Evolutionary conservation across 2,329 filamentous ascomycete species (phyloP).

Genomic region (Diaporthe velutina): DNA sequence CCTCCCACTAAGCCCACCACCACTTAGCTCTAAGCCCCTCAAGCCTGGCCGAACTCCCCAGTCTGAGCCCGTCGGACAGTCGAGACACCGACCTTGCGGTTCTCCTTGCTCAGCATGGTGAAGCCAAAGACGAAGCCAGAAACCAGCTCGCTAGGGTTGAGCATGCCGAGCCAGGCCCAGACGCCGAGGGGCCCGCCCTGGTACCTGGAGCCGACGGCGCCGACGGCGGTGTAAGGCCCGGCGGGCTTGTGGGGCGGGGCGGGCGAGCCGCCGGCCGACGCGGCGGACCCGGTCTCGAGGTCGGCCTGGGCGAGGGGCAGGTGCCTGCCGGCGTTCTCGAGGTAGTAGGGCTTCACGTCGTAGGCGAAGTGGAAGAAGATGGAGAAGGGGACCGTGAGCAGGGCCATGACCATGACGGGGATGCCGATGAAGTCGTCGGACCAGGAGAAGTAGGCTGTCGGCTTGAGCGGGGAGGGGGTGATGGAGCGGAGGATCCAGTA

Average conservation of each 20-base stretch:
- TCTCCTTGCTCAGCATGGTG: conserved; percentile 37
- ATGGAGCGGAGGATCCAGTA: conserved; percentile 46
- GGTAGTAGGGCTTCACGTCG: conserved; percentile 44
- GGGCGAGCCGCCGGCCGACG: background rate
- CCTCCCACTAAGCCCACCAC: background rate
- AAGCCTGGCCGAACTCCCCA: conserved; percentile 28
- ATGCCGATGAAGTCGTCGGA: conserved; percentile 47
- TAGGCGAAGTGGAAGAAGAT: conserved; percentile 46
- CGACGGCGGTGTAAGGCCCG: conserved; percentile 22
- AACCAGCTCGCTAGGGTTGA: conserved; percentile 43
- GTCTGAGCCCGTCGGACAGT: conserved; percentile 35
- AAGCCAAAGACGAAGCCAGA: conserved; percentile 36
- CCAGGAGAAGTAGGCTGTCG: conserved; percentile 44
- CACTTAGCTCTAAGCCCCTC: background rate
- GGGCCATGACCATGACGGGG: conserved; percentile 44
- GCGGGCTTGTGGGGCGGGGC: background rate
- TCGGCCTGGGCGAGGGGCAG: conserved; percentile 30
- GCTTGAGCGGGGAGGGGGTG: conserved; percentile 38
- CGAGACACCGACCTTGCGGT: conserved; percentile 31
- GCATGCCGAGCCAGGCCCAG: conserved; percentile 42
- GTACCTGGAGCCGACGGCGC: conserved; percentile 41
- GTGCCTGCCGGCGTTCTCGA: conserved; percentile 36
- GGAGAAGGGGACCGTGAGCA: conserved; percentile 47
- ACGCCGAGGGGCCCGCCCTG: conserved; percentile 43
- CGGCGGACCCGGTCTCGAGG: conserved; percentile 1